phyloP scores from a whole-genome alignment of 176 grass and related monocot species.

The Oryza brachyantha region DNA sequence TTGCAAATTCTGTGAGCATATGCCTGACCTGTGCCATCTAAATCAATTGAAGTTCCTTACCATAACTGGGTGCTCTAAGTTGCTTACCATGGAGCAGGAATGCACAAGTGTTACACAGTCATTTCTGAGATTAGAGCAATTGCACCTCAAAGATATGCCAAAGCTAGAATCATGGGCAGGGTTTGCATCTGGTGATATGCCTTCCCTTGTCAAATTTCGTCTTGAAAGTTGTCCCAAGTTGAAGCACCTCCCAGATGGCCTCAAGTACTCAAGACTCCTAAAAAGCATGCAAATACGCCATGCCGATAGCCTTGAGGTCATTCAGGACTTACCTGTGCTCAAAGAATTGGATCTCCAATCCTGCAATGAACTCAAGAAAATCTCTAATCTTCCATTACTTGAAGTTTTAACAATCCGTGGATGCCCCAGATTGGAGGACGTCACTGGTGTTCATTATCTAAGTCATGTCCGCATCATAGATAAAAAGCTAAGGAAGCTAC shows the following conservation, averaged over 20 bases:
- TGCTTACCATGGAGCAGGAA: constrained; percentile 33
- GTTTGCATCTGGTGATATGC: constrained; percentile 34
- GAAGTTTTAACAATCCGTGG: constrained; percentile 32
- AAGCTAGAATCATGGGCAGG: constrained; percentile 49
- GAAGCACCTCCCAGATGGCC: constrained; percentile 40
- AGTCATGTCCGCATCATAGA: constrained; percentile 34
- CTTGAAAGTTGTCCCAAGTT: constrained; percentile 56
- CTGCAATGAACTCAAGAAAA: constrained; percentile 29
- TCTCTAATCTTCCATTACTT: constrained; percentile 48
- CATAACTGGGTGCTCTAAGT: constrained; percentile 31
- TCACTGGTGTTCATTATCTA: constrained; percentile 22
- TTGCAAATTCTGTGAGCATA: constrained; percentile 46
- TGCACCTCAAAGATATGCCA: constrained; percentile 53
- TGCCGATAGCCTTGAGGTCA: constrained; percentile 33
- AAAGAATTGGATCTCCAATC: constrained; percentile 41
- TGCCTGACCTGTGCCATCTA: constrained; percentile 45
- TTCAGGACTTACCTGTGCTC: constrained; percentile 46
- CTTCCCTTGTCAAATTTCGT: constrained; percentile 46
- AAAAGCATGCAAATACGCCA: constrained; percentile 35
- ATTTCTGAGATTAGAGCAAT: constrained; percentile 48
- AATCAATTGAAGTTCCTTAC: constrained; percentile 44
- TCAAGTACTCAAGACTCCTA: constrained; percentile 38
- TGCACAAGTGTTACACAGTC: neutral
- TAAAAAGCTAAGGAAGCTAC: constrained; percentile 28
- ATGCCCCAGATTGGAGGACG: constrained; percentile 34